Evolutionary conservation across 2,329 filamentous ascomycete genomes (phyloP).

Genomic region (Trichothecium roseum): DNA sequence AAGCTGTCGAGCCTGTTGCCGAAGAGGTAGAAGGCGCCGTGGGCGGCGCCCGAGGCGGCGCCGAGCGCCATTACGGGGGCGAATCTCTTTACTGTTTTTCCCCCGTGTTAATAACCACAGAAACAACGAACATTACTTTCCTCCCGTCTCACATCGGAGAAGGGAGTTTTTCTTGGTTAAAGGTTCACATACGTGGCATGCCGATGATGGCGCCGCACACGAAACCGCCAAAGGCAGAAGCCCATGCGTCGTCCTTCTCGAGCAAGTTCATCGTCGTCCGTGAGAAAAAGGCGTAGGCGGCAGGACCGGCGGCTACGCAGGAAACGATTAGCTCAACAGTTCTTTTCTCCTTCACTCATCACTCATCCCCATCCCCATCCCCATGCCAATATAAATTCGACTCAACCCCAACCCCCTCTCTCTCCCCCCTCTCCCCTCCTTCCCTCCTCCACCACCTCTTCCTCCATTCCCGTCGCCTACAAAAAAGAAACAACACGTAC

Average conservation of each 20-base stretch:
- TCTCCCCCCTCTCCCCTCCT: no score
- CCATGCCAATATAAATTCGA: no score
- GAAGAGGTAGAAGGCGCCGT: slow-evolving; percentile 59
- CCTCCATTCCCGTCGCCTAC: neutral
- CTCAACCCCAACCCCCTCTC: no score
- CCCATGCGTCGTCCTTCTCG: slow-evolving; percentile 71
- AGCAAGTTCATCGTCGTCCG: slow-evolving; percentile 74
- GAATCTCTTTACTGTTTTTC: slow-evolving; percentile 37
- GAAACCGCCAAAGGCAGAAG: slow-evolving; percentile 67
- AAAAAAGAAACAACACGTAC: slow-evolving; percentile 14
- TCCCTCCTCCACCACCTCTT: neutral
- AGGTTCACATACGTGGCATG: slow-evolving; percentile 51
- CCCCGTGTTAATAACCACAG: slow-evolving; percentile 6
- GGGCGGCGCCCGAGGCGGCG: slow-evolving; percentile 38
- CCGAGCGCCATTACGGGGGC: slow-evolving; percentile 63
- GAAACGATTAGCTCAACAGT: no score
- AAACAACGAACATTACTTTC: no score
- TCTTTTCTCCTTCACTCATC: no score
- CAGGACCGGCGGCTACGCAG: slow-evolving; percentile 38
- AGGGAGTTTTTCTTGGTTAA: slow-evolving; percentile 1
- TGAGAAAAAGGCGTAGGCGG: slow-evolving; percentile 67
- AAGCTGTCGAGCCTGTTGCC: slow-evolving; percentile 46
- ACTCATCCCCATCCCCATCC: no score
- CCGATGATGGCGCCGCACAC: slow-evolving; percentile 64
- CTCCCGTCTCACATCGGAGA: no score